Percentiles rank a stretch among this genome's conserved stretches.
phyloP scores from a whole-genome alignment of 106 monocot species.

The Dendrobium nobile region DNA sequence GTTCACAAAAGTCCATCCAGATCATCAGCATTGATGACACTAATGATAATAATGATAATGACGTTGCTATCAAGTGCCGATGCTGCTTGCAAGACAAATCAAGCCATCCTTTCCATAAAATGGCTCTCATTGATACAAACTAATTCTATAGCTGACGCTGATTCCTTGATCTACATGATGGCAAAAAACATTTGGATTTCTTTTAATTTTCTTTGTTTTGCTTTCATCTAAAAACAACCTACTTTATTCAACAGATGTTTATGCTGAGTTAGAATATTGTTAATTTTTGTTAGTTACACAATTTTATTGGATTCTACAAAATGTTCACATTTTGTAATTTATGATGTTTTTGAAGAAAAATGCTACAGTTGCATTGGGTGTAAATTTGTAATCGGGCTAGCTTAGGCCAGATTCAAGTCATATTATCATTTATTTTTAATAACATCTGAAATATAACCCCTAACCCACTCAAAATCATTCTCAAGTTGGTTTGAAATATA shows the following conservation, averaged over 20 bases:
- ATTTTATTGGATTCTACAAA: neutral
- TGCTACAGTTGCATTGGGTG: neutral
- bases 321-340: neutral
- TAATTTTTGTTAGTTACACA: too few species aligned
- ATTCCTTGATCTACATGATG: neutral
- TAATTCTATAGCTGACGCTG: neutral
- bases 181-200: neutral
- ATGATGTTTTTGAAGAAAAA: neutral
- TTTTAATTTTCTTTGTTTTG: neutral
- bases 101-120: neutral
- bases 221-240: neutral
- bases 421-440: neutral
- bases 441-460: neutral
- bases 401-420: neutral
- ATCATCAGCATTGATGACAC: constrained; percentile 1
- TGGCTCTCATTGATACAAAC: neutral
- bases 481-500: neutral
- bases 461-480: constrained; percentile 1
- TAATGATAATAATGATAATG: neutral
- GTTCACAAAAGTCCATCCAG: neutral
- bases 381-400: neutral
- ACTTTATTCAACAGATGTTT: neutral
- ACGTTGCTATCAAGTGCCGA: neutral
- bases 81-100: neutral
- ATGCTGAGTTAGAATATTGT: neutral